Base-by-base conservation (phyloP, 73 alveolate genomes). In the Paramecium sexaurelia region DNA sequence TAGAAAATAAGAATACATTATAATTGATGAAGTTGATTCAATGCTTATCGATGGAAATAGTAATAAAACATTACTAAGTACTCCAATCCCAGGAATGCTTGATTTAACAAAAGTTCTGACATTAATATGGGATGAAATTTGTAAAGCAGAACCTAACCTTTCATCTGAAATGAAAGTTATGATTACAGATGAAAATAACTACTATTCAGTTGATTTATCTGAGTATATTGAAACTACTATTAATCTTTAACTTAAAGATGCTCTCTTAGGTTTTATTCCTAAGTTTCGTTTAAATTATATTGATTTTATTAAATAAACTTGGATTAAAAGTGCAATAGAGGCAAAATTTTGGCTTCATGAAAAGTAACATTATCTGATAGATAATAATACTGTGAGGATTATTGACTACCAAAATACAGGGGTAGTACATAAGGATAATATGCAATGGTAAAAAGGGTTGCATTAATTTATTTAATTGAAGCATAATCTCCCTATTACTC, bases 1-100 rank as follows among this genome's bases (percentile, higher is more conserved):
- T 61, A 61, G 83, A 61, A 22, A 61, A 26, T 27, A 61, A 26
- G 39, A 24, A 26, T 61, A 26, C 26, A 32, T 32, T 29, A 61
- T 61, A 11, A 27, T 61, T 29, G 83, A 61, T 61, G 83, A 61
- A 61, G 43, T 61, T 29, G 83, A 61, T 61, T 61, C 83, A 26
- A 61, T 61, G 83, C 43, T 61, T 9, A 26, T 61, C 7, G 83
- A 61, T 61, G 83, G 83, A 13, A 26, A 61, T 26, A 32, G 43
- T 11, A 6, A 61, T 61, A 61, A 61, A 24, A 61, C 83, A 24
- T 4, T 29, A 61, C 11, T 61, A 61, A 61, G 83, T 61, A 7
- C 83, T 13, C 26, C 51, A 26, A 6, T 22, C 0, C 83, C 83
- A 11, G 83, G 45, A 29, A 61, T 61, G 83, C 20, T 61, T 29